Base-by-base conservation (phyloP, 2,329 filamentous ascomycete species). In the Colletotrichum echinochloae region DNA sequence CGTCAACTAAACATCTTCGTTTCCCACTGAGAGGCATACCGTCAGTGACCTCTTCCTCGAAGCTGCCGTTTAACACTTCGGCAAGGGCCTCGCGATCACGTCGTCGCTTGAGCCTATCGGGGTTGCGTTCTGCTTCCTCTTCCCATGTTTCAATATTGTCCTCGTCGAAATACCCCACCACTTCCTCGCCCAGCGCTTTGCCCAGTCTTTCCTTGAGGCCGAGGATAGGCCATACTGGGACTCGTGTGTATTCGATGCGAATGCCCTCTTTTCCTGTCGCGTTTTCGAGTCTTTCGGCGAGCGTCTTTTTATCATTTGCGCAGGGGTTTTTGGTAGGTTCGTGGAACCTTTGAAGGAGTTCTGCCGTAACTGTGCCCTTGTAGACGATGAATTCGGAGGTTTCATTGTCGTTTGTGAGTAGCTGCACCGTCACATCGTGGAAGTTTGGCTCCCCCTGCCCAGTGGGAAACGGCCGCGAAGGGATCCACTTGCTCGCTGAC, bases 131-230 rank as follows among this genome's bases (percentile, higher is more conserved):
- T 26, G 75, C 74, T 1, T 82, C 79, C 6, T 78, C 76, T 61
- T 84, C 81, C 80, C 83, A 87, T 1, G 82, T 85, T 66, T 86
- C 83, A 60, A 88, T 84, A 20, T 78, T 75, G 8, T 79, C 76
- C 7, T 75, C 71, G 41, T 79, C 77, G 30, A 79, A 79, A 26
- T 81, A 75, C 28, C 86, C 86, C 5, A 87, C 84, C 16, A 88
- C 73, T 4, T 88, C 86, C 23, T 78, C 76, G 9, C 87, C 87
- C 0, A 90, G 78, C 3, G 86, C 87, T 72, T 83, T 83, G 48
- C 85, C 86, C 0, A 90, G 79, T 7, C 88, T 83, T 75, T 89
- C 87, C 69, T 85, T 84, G 8, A 90, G 81, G 5, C 87, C 87
- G 0, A 87, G 75, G 7, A 88, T 81, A 0, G 88, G 88, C 86